Conservation (phyloP, 139 green algal species). For the Diplosphaera chodatii region DNA sequence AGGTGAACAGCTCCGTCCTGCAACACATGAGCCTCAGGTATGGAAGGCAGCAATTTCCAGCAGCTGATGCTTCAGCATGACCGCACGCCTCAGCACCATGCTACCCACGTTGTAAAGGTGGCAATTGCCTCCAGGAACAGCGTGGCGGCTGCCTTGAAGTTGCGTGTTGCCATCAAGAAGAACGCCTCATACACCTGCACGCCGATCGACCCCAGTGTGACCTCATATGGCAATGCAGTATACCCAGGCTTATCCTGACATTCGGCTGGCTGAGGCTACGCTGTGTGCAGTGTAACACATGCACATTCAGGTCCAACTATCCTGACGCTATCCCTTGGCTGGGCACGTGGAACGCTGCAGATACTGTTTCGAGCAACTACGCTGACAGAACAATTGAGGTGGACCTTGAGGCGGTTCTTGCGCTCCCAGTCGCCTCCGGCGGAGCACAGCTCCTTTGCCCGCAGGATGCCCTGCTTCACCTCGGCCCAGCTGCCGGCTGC, state of each 20-base stretch:
- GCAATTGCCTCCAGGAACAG: slow-evolving; percentile 92
- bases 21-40: not conserved
- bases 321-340: too few relatives aligned
- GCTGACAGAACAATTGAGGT: not conserved
- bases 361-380: too few relatives aligned
- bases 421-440: slow-evolving; percentile 97
- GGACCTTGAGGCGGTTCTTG: slow-evolving; percentile 95
- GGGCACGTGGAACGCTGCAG: too few relatives aligned
- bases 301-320: too few relatives aligned
- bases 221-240: too few relatives aligned
- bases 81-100: not conserved
- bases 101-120: slow-evolving; percentile 85
- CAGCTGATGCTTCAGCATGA: too few relatives aligned
- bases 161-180: slow-evolving; percentile 72
- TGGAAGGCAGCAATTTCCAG: too few relatives aligned
- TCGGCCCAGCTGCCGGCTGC: slow-evolving; percentile 72
- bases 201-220: too few relatives aligned
- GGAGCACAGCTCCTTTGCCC: slow-evolving; percentile 68
- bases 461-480: slow-evolving; percentile 63
- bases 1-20: slow-evolving; percentile 88
- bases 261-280: too few relatives aligned
- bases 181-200: slow-evolving; percentile 95
- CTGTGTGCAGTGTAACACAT: too few relatives aligned
- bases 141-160: slow-evolving; percentile 78
- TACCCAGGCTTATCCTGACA: too few relatives aligned